Percentiles rank a stretch among this genome's conserved stretches.
Conservation (phyloP, 2,329 filamentous ascomycete species). For the Arthrobotrys pseudoclavata region DNA sequence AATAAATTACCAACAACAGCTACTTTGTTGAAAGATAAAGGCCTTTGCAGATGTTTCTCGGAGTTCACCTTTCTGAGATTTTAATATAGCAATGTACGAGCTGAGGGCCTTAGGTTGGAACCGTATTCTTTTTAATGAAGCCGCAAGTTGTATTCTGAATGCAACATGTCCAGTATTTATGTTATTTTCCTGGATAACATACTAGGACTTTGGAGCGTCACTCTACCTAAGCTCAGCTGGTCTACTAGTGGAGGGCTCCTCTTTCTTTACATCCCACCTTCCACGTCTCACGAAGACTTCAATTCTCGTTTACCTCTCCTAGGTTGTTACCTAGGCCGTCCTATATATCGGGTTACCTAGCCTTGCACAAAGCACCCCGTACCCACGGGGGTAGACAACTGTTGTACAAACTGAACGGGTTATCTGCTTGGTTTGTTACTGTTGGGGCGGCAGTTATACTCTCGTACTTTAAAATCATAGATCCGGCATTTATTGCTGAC, state of each 20-base stretch:
- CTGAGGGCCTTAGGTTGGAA: neutral
- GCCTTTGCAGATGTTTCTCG: too few species aligned
- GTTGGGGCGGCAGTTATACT: neutral
- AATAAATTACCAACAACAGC: too few species aligned
- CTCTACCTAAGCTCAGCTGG: neutral
- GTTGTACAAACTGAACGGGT: neutral
- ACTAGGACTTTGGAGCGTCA: neutral
- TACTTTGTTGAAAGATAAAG: too few species aligned
- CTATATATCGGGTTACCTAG: neutral
- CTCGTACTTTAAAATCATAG: neutral
- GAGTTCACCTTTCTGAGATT: neutral
- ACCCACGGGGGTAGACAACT: neutral
- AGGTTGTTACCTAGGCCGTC: neutral
- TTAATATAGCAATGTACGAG: neutral
- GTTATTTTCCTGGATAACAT: conserved; percentile 9
- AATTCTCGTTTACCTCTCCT: neutral
- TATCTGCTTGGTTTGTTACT: neutral
- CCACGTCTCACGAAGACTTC: neutral
- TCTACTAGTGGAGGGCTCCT: neutral
- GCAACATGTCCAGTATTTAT: neutral
- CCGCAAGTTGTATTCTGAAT: neutral
- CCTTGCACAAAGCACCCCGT: neutral
- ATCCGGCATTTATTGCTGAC: neutral
- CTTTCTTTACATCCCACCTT: neutral
- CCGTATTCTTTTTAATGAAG: neutral